These are phyloP conservation scores for Carex pumila DNA, from an alignment of 176 grass and related monocot genomes.

Conservation along the genomic window DNA sequence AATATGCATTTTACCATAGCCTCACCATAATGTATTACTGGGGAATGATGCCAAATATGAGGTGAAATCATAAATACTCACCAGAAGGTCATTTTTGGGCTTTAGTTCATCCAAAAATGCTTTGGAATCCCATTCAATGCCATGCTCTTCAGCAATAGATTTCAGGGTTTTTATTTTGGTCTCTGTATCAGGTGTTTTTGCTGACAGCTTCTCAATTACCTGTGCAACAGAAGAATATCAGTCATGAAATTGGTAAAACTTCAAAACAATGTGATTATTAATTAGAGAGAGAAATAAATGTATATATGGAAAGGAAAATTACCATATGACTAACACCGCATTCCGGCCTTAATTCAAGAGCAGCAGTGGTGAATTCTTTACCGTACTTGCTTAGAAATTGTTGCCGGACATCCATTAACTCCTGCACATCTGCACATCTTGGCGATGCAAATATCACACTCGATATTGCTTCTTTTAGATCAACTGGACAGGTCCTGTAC, in stretches of 20 bases:
- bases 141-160: conserved; percentile 83
- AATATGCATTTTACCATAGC: too few species aligned
- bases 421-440: conserved; percentile 84
- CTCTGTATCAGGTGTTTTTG: conserved; percentile 69
- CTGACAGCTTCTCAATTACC: conserved; percentile 87
- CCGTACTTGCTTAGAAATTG: conserved; percentile 89
- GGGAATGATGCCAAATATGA: neutral
- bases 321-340: conserved; percentile 81
- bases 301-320: conserved; percentile 8
- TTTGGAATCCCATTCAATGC: conserved; percentile 85
- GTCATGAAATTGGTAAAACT: neutral
- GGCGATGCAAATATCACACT: conserved; percentile 90
- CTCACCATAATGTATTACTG: neutral
- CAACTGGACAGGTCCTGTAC: conserved; percentile 73
- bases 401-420: conserved; percentile 75
- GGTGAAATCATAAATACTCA: conserved; percentile 33
- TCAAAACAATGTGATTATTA: neutral
- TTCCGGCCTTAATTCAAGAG: conserved; percentile 83
- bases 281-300: neutral
- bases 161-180: conserved; percentile 73
- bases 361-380: conserved; percentile 76
- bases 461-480: conserved; percentile 96
- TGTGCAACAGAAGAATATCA: conserved; percentile 11
- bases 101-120: conserved; percentile 66
- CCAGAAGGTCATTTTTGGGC: conserved; percentile 52